Conservation (phyloP, 305 asterid species). For the Rubia occidens region DNA sequence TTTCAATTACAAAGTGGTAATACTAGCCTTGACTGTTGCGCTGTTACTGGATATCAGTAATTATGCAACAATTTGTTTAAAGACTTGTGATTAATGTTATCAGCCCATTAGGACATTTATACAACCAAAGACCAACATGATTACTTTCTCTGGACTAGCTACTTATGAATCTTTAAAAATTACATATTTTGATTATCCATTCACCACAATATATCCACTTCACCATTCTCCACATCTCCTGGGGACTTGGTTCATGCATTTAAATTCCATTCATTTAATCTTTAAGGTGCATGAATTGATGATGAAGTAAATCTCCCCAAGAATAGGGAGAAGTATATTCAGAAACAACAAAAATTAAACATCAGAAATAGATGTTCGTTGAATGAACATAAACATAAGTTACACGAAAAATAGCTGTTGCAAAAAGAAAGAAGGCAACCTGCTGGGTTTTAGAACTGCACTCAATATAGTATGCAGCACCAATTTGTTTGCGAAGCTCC, state of each 20-base stretch:
- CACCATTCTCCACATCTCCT: background rate
- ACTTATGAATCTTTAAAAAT: background rate
- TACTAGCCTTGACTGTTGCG: background rate
- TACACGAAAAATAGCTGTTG: background rate
- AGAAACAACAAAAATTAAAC: background rate
- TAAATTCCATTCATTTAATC: background rate
- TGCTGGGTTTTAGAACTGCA: constrained; percentile 97
- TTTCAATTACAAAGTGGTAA: background rate
- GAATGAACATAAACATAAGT: background rate
- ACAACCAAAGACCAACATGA: background rate
- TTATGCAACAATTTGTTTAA: background rate
- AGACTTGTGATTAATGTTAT: background rate
- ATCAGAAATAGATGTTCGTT: background rate
- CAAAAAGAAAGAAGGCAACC: constrained; percentile 31
- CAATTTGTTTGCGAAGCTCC: constrained; percentile 87
- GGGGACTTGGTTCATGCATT: background rate
- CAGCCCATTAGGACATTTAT: background rate
- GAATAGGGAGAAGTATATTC: background rate
- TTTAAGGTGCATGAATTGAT: background rate
- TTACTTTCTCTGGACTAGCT: background rate
- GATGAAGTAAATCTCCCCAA: background rate
- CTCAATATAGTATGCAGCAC: constrained; percentile 73
- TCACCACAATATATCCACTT: background rate
- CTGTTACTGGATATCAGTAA: background rate
- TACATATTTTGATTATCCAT: background rate